Evolutionary conservation across 495 filamentous ascomycete genomes (phyloP).

Genomic region (Parathielavia hyrcaniae): DNA sequence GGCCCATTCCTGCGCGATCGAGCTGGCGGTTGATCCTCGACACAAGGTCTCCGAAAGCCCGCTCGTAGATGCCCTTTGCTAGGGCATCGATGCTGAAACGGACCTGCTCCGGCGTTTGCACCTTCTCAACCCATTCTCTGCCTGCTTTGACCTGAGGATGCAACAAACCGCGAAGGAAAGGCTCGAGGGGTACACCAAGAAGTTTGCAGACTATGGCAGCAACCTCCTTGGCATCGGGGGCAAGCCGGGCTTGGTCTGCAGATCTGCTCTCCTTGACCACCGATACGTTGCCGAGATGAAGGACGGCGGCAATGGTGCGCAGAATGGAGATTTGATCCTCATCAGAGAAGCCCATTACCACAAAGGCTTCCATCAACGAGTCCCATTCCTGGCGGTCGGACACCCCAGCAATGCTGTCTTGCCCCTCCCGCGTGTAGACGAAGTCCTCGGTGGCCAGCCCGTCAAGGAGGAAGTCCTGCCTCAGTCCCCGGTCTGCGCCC

Average conservation of each 20-base stretch:
- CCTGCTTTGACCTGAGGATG: slow-evolving; percentile 94
- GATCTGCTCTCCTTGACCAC: slow-evolving; percentile 84
- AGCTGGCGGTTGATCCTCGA: slow-evolving; percentile 86
- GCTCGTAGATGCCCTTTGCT: slow-evolving; percentile 95
- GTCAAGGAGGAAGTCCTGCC: slow-evolving; percentile 66
- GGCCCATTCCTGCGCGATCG: slow-evolving; percentile 66
- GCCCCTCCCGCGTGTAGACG: slow-evolving; percentile 82
- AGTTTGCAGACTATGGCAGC: slow-evolving; percentile 73
- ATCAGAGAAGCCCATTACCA: slow-evolving; percentile 88
- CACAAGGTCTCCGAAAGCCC: slow-evolving; percentile 89
- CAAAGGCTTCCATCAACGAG: slow-evolving; percentile 81
- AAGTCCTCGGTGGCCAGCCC: slow-evolving; percentile 76
- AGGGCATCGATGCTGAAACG: slow-evolving; percentile 83
- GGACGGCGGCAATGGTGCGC: slow-evolving; percentile 79
- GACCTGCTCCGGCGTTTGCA: slow-evolving; percentile 94
- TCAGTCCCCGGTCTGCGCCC: slow-evolving; percentile 68
- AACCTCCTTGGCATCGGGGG: slow-evolving; percentile 61
- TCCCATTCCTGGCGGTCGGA: slow-evolving; percentile 91
- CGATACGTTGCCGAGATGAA: slow-evolving; percentile 88
- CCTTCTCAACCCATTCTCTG: slow-evolving; percentile 96
- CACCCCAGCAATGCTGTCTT: slow-evolving; percentile 83
- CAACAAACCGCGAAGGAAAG: slow-evolving; percentile 80
- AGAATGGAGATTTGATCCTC: slow-evolving; percentile 79
- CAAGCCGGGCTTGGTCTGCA: slow-evolving; percentile 82
- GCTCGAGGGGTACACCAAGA: slow-evolving; percentile 74